Evolutionary conservation across 2,329 filamentous ascomycete genomes (phyloP), one percentile per base, ranked within the genome.

Genomic region (Aureobasidium musti): DNA sequence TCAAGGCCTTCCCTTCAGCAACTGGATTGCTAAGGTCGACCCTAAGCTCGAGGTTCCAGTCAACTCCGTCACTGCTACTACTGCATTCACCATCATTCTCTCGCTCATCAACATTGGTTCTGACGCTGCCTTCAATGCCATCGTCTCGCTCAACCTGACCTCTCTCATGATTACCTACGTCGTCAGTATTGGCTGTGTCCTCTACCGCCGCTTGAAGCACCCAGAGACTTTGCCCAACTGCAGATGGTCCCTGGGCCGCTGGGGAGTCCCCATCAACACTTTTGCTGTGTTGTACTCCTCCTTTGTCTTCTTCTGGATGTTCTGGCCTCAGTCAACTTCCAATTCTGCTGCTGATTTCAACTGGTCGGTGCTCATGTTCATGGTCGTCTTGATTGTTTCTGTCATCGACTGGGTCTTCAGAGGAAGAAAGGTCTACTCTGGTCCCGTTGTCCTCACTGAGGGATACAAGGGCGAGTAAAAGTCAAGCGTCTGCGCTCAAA

Each of bases 281-380:
- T 49, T 79, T 8, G 76, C 74, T 0, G 63, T 79, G 10, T 14
- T 72, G 2, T 80, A 80, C 65, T 67, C 75, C 1, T 30, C 68
- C 21, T 76, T 77, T 64, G 72, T 73, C 0, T 76, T 78, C 66
- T 72, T 80, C 69, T 80, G 77, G 77, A 72, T 72, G 10, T 75
- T 77, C 69, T 79, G 77, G 78, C 69, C 69, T 4, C 60, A 67
- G 28, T 63, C 63, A 2, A 63, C 66, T 14, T 69, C 69, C 2
- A 63, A 66, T 2, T 68, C 67, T 33, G 67, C 68, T 5, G 53
- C 45, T 3, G 69, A 66, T 26, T 70, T 71, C 52, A 72, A 72
- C 50, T 72, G 70, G 70, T 68, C 69, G 28, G 59, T 65, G 41
- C 60, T 68, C 28, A 69, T 72, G 39, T 72, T 72, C 30, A 37